Conservation (phyloP, 345 rosid genomes). For the Diplotaxis tenuifolia region DNA sequence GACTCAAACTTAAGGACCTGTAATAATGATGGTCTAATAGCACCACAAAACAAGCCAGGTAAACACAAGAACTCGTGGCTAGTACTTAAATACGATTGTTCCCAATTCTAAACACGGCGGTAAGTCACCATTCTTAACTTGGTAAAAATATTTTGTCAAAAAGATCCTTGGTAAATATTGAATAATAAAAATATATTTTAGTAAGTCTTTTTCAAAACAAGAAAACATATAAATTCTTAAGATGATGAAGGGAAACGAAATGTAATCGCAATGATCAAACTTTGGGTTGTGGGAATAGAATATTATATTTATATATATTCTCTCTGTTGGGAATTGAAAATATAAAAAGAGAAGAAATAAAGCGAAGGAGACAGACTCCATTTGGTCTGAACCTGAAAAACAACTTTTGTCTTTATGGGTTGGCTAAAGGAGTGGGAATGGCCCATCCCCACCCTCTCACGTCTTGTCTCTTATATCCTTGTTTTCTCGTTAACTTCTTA, state of each 20-base stretch:
- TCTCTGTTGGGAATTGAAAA: slow-evolving; percentile 27
- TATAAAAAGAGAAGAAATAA: background rate
- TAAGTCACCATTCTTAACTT: too few species aligned
- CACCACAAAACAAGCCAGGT: background rate
- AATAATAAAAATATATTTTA: background rate
- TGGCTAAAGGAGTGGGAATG: slow-evolving; percentile 42
- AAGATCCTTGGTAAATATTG: background rate
- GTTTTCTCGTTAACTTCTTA: slow-evolving; percentile 23
- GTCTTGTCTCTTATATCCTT: slow-evolving; percentile 37
- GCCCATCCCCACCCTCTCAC: slow-evolving; percentile 44
- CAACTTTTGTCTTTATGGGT: slow-evolving; percentile 43
- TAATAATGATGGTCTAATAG: too few species aligned
- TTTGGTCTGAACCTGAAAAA: slow-evolving; percentile 42
- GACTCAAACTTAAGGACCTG: too few species aligned
- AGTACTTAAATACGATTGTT: too few species aligned
- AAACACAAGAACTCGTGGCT: too few species aligned
- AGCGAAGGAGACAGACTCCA: slow-evolving; percentile 26
- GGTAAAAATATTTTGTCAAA: too few species aligned
- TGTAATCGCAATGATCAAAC: slow-evolving; percentile 13
- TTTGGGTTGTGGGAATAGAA: background rate
- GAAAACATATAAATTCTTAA: background rate
- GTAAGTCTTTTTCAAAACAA: too few species aligned
- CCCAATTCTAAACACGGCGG: too few species aligned
- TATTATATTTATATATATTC: background rate
- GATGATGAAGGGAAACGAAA: background rate